These are phyloP conservation scores for Mallotus nudiflorus DNA, from an alignment of 345 rosid species.

Conservation along the genomic window DNA sequence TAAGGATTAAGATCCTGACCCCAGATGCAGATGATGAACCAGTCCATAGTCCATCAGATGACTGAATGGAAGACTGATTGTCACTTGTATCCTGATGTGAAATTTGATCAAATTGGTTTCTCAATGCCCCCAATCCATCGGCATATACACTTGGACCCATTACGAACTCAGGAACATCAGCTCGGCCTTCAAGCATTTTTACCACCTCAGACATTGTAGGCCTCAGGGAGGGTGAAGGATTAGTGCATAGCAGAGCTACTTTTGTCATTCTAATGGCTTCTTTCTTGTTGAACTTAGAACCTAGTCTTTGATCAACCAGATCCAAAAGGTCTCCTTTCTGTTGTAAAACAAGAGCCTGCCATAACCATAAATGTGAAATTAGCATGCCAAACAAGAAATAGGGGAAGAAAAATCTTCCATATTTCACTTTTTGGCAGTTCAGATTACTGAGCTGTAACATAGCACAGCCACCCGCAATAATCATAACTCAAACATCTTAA, in stretches of 20 bases:
- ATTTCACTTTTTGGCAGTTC: no score
- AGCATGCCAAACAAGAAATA: no score
- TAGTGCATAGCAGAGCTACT: conserved; percentile 32
- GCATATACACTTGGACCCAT: not conserved
- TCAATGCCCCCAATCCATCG: not conserved
- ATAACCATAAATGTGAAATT: not conserved
- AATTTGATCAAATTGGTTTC: not conserved
- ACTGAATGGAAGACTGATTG: not conserved
- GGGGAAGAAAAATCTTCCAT: no score
- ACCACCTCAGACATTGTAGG: conserved; percentile 39
- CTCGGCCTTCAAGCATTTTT: conserved; percentile 37
- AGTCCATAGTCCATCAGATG: not conserved
- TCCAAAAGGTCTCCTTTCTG: conserved; percentile 32
- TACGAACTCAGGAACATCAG: conserved; percentile 12
- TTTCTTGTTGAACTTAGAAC: conserved; percentile 17
- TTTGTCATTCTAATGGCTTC: conserved; percentile 25
- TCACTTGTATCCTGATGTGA: not conserved
- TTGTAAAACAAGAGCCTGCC: conserved; percentile 32
- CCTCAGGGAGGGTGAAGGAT: conserved; percentile 27
- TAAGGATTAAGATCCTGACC: no score
- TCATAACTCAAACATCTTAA: no score
- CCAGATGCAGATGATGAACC: conserved; percentile 1
- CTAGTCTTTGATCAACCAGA: conserved; percentile 34
- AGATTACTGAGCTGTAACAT: no score
- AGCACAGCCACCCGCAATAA: no score